phyloP scores from a whole-genome alignment of 2,329 filamentous ascomycete genomes.

The Aspergillus sergii region DNA sequence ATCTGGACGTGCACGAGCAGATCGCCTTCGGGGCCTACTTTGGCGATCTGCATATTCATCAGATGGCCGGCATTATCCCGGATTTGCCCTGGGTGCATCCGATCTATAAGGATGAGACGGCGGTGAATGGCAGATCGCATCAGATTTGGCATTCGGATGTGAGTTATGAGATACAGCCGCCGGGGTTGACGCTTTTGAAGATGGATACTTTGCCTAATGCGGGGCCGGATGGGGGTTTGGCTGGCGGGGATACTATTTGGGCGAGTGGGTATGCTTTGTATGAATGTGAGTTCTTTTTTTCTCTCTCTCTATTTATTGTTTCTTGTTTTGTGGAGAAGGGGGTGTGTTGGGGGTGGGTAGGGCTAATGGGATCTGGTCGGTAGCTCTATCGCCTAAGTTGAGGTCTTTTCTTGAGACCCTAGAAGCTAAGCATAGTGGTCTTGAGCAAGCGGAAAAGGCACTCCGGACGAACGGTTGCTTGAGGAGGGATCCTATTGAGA shows the following conservation, averaged over 20 bases:
- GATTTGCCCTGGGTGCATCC: slow-evolving; percentile 15
- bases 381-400: not conserved
- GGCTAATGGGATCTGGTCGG: not conserved
- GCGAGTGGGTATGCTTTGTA: not conserved
- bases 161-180: slow-evolving; percentile 32
- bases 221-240: slow-evolving; percentile 15
- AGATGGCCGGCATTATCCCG: slow-evolving; percentile 15
- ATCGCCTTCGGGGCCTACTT: slow-evolving; percentile 41
- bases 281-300: not conserved
- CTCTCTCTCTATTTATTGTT: not conserved
- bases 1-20: slow-evolving; percentile 35
- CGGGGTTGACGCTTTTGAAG: slow-evolving; percentile 31
- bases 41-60: slow-evolving; percentile 29
- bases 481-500: not conserved
- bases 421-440: not conserved
- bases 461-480: not conserved
- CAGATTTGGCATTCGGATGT: slow-evolving; percentile 30
- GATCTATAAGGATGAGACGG: slow-evolving; percentile 7
- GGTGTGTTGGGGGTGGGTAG: not conserved
- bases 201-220: slow-evolving; percentile 26
- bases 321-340: not conserved
- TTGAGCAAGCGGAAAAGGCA: not conserved
- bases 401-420: not conserved
- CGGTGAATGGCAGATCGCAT: slow-evolving; percentile 1
- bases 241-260: not conserved